Percentiles rank a stretch among this genome's conserved stretches.
These are phyloP conservation scores for Chrysophaeum taylorii DNA, from an alignment of 352 stramenopile species.

Conservation along the genomic window DNA sequence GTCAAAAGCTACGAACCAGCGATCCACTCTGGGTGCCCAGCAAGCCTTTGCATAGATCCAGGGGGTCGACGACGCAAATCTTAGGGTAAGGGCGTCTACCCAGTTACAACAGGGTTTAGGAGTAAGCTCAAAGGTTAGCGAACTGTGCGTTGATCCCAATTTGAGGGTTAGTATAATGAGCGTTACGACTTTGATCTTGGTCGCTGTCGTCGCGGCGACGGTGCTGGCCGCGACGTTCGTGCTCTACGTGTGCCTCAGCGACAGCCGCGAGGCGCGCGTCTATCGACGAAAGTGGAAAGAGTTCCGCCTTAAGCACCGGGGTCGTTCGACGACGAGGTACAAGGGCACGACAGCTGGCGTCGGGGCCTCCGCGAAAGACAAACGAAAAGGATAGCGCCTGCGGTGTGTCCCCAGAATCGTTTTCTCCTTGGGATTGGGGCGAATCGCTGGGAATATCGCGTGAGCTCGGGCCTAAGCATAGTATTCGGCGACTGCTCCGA, in stretches of 20 bases:
- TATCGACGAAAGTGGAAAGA: slow-evolving; percentile 9
- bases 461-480: too few relatives aligned
- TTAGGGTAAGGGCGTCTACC: background rate
- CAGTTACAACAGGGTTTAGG: background rate
- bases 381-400: background rate
- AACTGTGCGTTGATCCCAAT: too few relatives aligned
- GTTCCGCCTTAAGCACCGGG: background rate
- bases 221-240: background rate
- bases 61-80: too few relatives aligned
- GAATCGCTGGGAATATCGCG: too few relatives aligned
- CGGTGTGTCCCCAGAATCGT: too few relatives aligned
- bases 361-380: background rate
- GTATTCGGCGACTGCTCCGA: too few relatives aligned
- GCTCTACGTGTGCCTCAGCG: background rate
- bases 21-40: too few relatives aligned
- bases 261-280: background rate
- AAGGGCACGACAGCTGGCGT: background rate
- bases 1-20: too few relatives aligned
- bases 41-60: too few relatives aligned
- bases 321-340: background rate
- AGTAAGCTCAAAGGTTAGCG: background rate
- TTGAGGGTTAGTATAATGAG: too few relatives aligned
- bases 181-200: too few relatives aligned
- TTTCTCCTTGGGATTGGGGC: too few relatives aligned
- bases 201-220: background rate